Evolutionary conservation across 2,329 filamentous ascomycete species (phyloP), one percentile per base, ranked within the genome.

Genomic region (Claviceps sp.): DNA sequence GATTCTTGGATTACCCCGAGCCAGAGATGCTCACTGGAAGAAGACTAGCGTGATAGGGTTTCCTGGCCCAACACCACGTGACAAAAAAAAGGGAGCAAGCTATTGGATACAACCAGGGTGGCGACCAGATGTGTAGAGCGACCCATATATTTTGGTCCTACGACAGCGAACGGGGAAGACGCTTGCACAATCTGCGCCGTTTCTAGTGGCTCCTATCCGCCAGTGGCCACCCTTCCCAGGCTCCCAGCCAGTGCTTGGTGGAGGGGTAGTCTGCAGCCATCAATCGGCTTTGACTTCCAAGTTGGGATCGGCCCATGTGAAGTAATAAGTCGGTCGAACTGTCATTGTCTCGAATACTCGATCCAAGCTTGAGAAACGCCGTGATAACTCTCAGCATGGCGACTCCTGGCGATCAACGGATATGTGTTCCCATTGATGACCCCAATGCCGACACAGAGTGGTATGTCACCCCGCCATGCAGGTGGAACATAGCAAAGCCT

Each of bases 391-490:
- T 26, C 55, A 64, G 36, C 50, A 84, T 84, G 81, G 78, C 79
- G 18, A 78, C 79, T 36, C 80, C 81, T 38, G 62, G 69, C 58
- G 81, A 85, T 51, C 78, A 85, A 62, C 73, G 81, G 47, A 82
- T 85, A 59, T 76, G 76, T 62, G 93, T 98, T 54, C 89, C 90
- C 45, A 85, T 98, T 59, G 89, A 95, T 65, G 85, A 97, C 65
- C 91, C 91, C 36, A 95, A 97, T 64, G 93, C 89, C 56, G 93
- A 98, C 66, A 98, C 93, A 57, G 93, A 98, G 84, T 98, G 93
- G 93, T 90, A 72, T 54, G 61, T 56, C 40, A 55, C 60, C 59
- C 59, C 62, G 58, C 56, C 59, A 48, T 47, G 49, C 50, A 47
- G 22, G 36, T 47, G 49, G 45, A 54, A 36, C 44, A 37, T 24